Base-by-base conservation (phyloP, 441 rosid genomes). In the California macrophylla region DNA sequence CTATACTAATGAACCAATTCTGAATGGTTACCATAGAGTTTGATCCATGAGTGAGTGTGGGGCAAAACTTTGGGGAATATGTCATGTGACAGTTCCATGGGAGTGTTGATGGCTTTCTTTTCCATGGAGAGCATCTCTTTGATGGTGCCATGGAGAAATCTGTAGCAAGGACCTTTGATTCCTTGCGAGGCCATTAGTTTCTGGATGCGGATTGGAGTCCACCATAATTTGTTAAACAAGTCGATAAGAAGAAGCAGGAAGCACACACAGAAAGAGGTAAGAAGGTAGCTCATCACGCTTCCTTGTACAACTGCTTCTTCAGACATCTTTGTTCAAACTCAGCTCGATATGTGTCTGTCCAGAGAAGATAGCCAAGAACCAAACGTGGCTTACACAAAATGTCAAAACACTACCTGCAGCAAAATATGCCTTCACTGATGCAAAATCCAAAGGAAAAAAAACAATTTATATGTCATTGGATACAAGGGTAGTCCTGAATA, bases 141-240 rank as follows among this genome's bases (percentile, higher is more conserved):
- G 72, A 77, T 68, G 80, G 64, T 81, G 0, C 85, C 88, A 63
- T 74, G 69, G 28, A 72, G 10, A 75, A 84, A 74, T 70, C 64
- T 79, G 72, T 72, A 74, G 50, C 79, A 10, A 54, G 84, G 88
- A 10, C 86, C 86, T 64, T 47, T 29, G 3, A 81, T 71, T 47
- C 83, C 78, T 60, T 81, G 88, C 10, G 70, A 71, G 7, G 65
- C 72, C 80, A 83, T 71, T 71, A 71, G 42, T 12, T 73, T 64
- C 66, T 73, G 77, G n/a, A 73, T 26, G 29, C 74, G 66, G 18
- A 71, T 34, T 7, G 81, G 81, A 34, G 30, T 71, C 82, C 74
- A 72, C 84, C 79, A 81, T 45, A 72, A 42, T 67, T 75, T 66
- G 47, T 45, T 9, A 0, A 75, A 6, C 45, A 78, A 66, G 12